Evolutionary conservation across 306 rosid genomes (phyloP), one percentile per base, ranked within the genome.

Genomic region (Quercus glauca): DNA sequence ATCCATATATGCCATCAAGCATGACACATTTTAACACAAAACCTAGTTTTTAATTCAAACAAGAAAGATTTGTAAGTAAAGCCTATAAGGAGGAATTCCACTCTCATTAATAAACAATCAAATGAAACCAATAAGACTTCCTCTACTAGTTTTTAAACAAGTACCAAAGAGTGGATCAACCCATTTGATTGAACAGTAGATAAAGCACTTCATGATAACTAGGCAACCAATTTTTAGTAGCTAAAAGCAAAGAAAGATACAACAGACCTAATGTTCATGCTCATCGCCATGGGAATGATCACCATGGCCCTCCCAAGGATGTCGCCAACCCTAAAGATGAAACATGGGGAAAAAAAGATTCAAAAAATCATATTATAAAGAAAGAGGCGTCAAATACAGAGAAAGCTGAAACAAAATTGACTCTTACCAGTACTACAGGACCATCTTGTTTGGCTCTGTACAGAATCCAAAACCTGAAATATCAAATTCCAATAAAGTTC

Each of bases 401-500:
- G 21, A 56, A 35, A 57, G 64, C 10, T 13, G 55, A 79, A 73
- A 77, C 13, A 3, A 55, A 29, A 65, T 21, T 28, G 7, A 74
- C 5, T 35, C 73, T 83, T 86, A 94, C 98, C 97, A 94, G 73
- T 31, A 92, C 97, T 56, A 92, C 99, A 73, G 99, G 99, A 69
- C 80, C 99, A 80, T 94, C 99, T 89, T 94, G 92, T 86, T 94
- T 94, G 78, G 99, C 99, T 76, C 99, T 91, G 86, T 94, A 94
- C 75, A 94, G 55, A 7, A 94, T 68, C 99, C 99, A 94, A 79
- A 94, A 94, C 98, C 98, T 94, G 88, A 55, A 77, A 56, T 11
- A 76, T 23, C 71, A 73, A 35, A 55, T 60, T 41, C 31, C 37
- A 8, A 29, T 64, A 18, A 29, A 63, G 45, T 55, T 20, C 13